Conservation (phyloP, 331 rosid genomes). For the Ulmus americana region DNA sequence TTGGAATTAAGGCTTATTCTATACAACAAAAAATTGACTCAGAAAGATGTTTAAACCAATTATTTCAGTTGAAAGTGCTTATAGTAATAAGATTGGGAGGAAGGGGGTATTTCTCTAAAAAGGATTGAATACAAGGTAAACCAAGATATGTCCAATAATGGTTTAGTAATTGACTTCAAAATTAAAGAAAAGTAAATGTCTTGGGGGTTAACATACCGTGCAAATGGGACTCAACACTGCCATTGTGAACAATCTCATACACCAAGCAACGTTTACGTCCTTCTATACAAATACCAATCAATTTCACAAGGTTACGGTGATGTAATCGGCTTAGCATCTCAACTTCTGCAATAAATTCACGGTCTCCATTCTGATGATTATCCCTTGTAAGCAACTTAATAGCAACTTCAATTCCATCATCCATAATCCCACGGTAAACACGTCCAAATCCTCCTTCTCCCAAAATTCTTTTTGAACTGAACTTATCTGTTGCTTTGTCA, state of each 20-base stretch:
- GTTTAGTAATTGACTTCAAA: not conserved
- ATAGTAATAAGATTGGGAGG: not conserved
- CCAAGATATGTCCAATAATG: not conserved
- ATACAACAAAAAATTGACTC: not conserved
- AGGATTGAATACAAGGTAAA: not conserved
- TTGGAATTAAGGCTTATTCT: not conserved
- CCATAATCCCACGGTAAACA: constrained; percentile 72
- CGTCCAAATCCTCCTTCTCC: constrained; percentile 99
- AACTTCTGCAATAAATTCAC: constrained; percentile 80
- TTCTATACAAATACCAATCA: constrained; percentile 85
- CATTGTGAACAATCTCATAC: constrained; percentile 81
- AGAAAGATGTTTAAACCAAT: not conserved
- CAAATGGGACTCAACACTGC: constrained; percentile 96
- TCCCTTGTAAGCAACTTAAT: constrained; percentile 74
- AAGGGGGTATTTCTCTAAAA: not conserved
- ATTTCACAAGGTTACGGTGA: constrained; percentile 94
- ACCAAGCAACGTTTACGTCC: constrained; percentile 78
- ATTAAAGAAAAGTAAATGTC: constrained; percentile 8
- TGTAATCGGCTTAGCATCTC: constrained; percentile 91
- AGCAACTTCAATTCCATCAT: constrained; percentile 82
- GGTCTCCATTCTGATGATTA: constrained; percentile 61
- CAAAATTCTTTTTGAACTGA: constrained; percentile 67
- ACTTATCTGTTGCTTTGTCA: constrained; percentile 74
- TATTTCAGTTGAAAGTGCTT: not conserved
- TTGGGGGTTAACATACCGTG: constrained; percentile 53